phyloP scores from a whole-genome alignment of 2,329 filamentous ascomycete species.

The Curvularia hawaiiensis region DNA sequence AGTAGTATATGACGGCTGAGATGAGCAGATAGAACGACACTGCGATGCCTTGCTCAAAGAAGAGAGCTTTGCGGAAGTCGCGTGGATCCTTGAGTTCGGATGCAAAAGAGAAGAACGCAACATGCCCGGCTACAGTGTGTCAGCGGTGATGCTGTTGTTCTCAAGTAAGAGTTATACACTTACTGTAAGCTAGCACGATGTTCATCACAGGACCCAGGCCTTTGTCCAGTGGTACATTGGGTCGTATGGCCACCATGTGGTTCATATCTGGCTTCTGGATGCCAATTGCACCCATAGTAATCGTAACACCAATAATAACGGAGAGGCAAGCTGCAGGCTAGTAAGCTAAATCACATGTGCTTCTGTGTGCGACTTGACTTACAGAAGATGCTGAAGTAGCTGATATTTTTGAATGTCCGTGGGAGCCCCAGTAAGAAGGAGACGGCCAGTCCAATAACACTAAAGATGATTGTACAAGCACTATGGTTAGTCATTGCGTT shows the following conservation, averaged over 20 bases:
- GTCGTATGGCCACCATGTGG: slow-evolving; percentile 32
- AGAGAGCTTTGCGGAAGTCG: slow-evolving; percentile 67
- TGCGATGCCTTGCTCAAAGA: slow-evolving; percentile 64
- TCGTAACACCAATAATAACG: slow-evolving; percentile 66
- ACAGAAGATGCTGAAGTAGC: slow-evolving; percentile 66
- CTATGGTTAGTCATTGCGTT: slow-evolving; percentile 66
- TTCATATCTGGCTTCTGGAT: slow-evolving; percentile 52
- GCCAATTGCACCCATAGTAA: slow-evolving; percentile 70
- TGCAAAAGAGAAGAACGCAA: slow-evolving; percentile 72
- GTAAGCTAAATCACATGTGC: slow-evolving; percentile 20
- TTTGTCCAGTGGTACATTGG: slow-evolving; percentile 28
- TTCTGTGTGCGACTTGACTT: slow-evolving; percentile 20
- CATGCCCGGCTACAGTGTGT: slow-evolving; percentile 56
- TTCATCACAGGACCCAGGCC: slow-evolving; percentile 53
- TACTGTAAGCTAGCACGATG: slow-evolving; percentile 73
- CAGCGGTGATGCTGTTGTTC: not conserved
- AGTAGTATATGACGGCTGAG: slow-evolving; percentile 71
- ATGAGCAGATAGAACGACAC: slow-evolving; percentile 68
- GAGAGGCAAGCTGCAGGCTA: slow-evolving; percentile 61
- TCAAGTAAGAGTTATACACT: slow-evolving; percentile 7
- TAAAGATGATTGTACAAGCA: slow-evolving; percentile 68
- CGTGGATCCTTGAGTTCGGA: slow-evolving; percentile 66
- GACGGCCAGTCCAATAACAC: slow-evolving; percentile 62
- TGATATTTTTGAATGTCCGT: slow-evolving; percentile 66
- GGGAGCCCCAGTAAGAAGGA: slow-evolving; percentile 66